phyloP scores from a whole-genome alignment of 495 filamentous ascomycete genomes.

The Tuber microsphaerosporum region DNA sequence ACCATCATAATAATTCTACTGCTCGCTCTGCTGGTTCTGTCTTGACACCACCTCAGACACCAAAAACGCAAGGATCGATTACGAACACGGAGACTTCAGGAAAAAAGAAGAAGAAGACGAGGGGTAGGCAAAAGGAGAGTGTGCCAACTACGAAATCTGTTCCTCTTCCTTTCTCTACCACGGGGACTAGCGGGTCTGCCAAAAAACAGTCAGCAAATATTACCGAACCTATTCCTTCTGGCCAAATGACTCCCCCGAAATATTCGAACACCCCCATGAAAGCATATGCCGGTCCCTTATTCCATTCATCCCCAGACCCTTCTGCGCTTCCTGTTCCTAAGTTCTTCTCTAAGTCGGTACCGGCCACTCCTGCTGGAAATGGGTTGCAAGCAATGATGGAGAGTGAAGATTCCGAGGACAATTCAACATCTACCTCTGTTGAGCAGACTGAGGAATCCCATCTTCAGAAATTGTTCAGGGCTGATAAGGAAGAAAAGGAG shows the following conservation, averaged over 20 bases:
- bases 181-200: neutral
- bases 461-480: constrained; percentile 80
- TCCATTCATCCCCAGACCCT: constrained; percentile 89
- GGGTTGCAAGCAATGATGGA: constrained; percentile 45
- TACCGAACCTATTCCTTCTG: neutral
- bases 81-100: constrained; percentile 11
- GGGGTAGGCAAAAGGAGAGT: neutral
- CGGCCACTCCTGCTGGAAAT: constrained; percentile 50
- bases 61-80: constrained; percentile 27
- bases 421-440: constrained; percentile 11
- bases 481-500: constrained; percentile 69
- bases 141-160: neutral
- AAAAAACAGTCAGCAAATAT: neutral
- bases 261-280: constrained; percentile 44
- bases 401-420: constrained; percentile 37
- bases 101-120: constrained; percentile 31
- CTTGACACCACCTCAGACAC: constrained; percentile 31
- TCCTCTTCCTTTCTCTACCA: neutral
- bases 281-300: constrained; percentile 88
- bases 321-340: constrained; percentile 88
- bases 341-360: constrained; percentile 77
- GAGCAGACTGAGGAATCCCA: constrained; percentile 59
- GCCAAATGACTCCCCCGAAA: constrained; percentile 27
- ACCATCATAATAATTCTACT: constrained; percentile 16
- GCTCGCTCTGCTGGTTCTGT: constrained; percentile 10